Evolutionary conservation across 805 yeast genomes (phyloP).

Genomic region (Pichia cabralensis): DNA sequence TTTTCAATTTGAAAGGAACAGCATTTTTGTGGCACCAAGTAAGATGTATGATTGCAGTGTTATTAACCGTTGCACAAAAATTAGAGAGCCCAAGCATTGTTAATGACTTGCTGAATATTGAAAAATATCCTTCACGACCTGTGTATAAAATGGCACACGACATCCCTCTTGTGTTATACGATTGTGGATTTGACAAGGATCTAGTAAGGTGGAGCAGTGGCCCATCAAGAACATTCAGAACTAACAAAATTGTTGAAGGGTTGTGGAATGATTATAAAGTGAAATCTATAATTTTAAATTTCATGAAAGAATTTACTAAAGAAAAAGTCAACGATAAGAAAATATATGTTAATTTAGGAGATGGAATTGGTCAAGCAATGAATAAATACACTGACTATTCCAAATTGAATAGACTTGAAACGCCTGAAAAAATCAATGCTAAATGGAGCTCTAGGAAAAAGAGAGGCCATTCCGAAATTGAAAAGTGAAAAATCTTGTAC

Average conservation of each 20-base stretch:
- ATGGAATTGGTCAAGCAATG: conserved; percentile 60
- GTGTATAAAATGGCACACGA: conserved; percentile 84
- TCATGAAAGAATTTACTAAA: conserved; percentile 33
- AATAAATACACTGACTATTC: conserved; percentile 47
- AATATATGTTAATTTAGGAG: conserved; percentile 45
- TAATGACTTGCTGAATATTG: conserved; percentile 46
- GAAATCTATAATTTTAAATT: conserved; percentile 42
- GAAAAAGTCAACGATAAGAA: conserved; percentile 22
- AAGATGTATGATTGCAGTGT: conserved; percentile 82
- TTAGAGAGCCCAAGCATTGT: conserved; percentile 55
- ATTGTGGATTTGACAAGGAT: conserved; percentile 55
- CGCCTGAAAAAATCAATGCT: conserved; percentile 61
- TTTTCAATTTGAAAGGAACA: conserved; percentile 71
- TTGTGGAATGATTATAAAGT: conserved; percentile 46
- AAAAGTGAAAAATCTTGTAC: not conserved
- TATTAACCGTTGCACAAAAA: conserved; percentile 72
- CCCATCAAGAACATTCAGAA: conserved; percentile 28
- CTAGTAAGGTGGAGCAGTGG: conserved; percentile 56
- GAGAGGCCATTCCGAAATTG: conserved; percentile 1
- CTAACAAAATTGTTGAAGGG: conserved; percentile 36
- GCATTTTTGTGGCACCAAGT: conserved; percentile 99
- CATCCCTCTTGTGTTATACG: conserved; percentile 75
- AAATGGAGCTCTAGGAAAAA: conserved; percentile 34
- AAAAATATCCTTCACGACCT: conserved; percentile 56
- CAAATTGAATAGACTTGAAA: conserved; percentile 47